These are phyloP conservation scores for Aspergillus vadensis DNA, from an alignment of 2,329 filamentous ascomycete species.

Conservation along the genomic window DNA sequence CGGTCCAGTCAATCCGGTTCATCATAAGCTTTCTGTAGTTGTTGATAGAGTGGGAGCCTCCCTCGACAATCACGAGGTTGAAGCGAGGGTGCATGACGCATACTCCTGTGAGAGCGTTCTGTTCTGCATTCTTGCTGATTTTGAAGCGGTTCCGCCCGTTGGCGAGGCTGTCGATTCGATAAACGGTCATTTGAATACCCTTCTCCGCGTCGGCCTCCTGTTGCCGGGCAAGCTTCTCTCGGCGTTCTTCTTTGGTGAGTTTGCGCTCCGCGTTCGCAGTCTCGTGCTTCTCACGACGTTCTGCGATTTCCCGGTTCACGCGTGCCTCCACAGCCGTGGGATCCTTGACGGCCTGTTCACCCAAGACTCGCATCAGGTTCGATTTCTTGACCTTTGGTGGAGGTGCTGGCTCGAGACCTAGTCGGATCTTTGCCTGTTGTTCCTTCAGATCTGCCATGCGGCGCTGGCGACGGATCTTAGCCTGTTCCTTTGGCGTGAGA, in stretches of 20 bases:
- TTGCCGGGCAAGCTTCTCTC: slow-evolving; percentile 78
- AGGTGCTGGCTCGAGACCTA: slow-evolving; percentile 85
- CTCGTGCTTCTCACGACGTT: slow-evolving; percentile 77
- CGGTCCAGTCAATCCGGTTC: slow-evolving; percentile 91
- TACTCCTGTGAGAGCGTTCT: slow-evolving; percentile 82
- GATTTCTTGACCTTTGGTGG: slow-evolving; percentile 96
- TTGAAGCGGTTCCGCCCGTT: slow-evolving; percentile 95
- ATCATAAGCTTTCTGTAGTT: slow-evolving; percentile 93
- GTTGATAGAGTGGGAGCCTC: slow-evolving; percentile 77
- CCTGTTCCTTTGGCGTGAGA: slow-evolving; percentile 85
- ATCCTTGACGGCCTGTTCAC: slow-evolving; percentile 90
- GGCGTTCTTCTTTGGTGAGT: slow-evolving; percentile 81
- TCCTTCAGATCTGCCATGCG: slow-evolving; percentile 94
- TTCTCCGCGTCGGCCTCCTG: slow-evolving; percentile 86
- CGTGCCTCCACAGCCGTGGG: slow-evolving; percentile 94
- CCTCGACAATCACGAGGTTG: slow-evolving; percentile 88
- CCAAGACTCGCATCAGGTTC: slow-evolving; percentile 95
- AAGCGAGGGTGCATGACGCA: slow-evolving; percentile 89
- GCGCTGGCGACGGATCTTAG: slow-evolving; percentile 84
- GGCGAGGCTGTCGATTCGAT: slow-evolving; percentile 83
- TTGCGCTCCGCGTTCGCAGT: slow-evolving; percentile 79
- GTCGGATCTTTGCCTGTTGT: slow-evolving; percentile 89
- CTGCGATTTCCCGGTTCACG: slow-evolving; percentile 89
- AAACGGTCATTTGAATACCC: slow-evolving; percentile 83
- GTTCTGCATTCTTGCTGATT: slow-evolving; percentile 87